A percentile compares a stretch with the other conserved stretches of the same genome.
Conservation (phyloP, 306 rosid species). For the Vigna radiata region DNA sequence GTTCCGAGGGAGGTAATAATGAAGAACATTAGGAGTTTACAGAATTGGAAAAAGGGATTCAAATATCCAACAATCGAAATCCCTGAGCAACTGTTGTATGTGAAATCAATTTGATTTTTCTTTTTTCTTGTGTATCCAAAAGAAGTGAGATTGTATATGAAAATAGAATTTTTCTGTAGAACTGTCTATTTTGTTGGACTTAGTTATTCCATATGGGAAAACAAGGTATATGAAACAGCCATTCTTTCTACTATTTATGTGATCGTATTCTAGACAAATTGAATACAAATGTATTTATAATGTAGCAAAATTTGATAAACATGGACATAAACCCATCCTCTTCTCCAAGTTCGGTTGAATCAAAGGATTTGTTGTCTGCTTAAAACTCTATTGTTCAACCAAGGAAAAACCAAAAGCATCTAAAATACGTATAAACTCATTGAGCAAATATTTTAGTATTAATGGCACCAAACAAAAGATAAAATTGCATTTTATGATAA, state of each 20-base stretch:
- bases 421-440: too few species aligned
- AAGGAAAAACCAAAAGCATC: neutral
- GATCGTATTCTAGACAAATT: neutral
- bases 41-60: constrained; percentile 40
- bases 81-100: constrained; percentile 48
- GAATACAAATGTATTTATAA: neutral
- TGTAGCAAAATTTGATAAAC: neutral
- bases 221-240: constrained; percentile 11
- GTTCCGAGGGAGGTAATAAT: constrained; percentile 33
- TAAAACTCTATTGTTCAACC: neutral
- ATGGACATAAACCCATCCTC: neutral
- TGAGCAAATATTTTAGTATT: too few species aligned
- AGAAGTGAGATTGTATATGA: constrained; percentile 45
- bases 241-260: neutral
- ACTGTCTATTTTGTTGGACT: constrained; percentile 33
- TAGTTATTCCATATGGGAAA: constrained; percentile 14
- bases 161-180: constrained; percentile 37
- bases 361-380: neutral
- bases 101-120: constrained; percentile 41
- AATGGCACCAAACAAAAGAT: too few species aligned
- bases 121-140: constrained; percentile 39
- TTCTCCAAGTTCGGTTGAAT: neutral
- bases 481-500: too few species aligned
- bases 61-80: constrained; percentile 34
- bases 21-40: constrained; percentile 32